These are phyloP conservation scores for Eurotiales sp. DNA, from an alignment of 2,329 filamentous ascomycete species.

Conservation along the genomic window DNA sequence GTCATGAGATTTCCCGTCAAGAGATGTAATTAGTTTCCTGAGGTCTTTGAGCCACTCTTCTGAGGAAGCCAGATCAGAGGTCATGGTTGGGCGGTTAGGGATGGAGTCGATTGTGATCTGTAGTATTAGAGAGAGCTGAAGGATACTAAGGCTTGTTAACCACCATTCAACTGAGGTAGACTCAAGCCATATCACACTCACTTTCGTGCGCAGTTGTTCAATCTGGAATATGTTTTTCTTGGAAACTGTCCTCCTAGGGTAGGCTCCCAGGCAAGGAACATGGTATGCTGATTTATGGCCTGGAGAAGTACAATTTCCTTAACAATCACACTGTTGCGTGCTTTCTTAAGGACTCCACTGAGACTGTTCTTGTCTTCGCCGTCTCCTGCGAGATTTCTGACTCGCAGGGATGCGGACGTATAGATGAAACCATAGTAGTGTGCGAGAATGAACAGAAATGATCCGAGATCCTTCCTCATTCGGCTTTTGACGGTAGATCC, in stretches of 20 bases:
- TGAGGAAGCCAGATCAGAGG: too few relatives aligned
- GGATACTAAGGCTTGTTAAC: too few relatives aligned
- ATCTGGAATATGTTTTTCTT: too few relatives aligned
- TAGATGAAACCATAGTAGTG: slow-evolving; percentile 71
- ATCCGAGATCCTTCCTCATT: slow-evolving; percentile 64
- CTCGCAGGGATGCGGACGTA: slow-evolving; percentile 58
- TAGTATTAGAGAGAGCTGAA: too few relatives aligned
- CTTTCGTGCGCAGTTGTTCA: too few relatives aligned
- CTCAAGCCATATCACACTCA: too few relatives aligned
- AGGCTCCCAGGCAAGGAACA: slow-evolving; percentile 66
- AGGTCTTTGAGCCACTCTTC: too few relatives aligned
- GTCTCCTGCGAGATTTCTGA: slow-evolving; percentile 49
- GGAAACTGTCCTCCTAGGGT: slow-evolving; percentile 72
- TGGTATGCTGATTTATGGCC: slow-evolving; percentile 58
- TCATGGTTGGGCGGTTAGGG: too few relatives aligned
- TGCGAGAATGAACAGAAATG: slow-evolving; percentile 66
- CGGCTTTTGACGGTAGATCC: slow-evolving; percentile 68
- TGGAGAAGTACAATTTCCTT: slow-evolving; percentile 65
- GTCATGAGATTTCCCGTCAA: too few relatives aligned
- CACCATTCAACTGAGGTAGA: too few relatives aligned
- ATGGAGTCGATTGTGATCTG: too few relatives aligned
- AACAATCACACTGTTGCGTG: slow-evolving; percentile 58
- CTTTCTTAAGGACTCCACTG: slow-evolving; percentile 51
- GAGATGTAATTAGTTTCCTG: too few relatives aligned
- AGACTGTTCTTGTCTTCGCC: slow-evolving; percentile 25